These are phyloP conservation scores for Podospora sp. DNA, from an alignment of 495 filamentous ascomycete genomes.

Conservation along the genomic window DNA sequence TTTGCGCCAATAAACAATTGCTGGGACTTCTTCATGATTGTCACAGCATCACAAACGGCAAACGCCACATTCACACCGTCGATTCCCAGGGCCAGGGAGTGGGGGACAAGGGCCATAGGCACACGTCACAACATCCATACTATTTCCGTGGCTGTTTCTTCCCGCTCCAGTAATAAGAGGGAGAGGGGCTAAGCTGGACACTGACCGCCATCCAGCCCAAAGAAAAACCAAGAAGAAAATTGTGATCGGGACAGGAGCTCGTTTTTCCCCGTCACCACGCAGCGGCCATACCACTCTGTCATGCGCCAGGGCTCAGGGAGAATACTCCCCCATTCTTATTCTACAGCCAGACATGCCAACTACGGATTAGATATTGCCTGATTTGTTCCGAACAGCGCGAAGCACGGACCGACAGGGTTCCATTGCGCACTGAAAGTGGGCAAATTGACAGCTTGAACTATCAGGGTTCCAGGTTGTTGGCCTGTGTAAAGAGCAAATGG, in stretches of 20 bases:
- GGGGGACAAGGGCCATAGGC: background rate
- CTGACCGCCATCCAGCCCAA: background rate
- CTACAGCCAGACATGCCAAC: too few relatives aligned
- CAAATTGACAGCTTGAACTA: background rate
- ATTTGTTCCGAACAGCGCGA: background rate
- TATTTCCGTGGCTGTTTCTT: background rate
- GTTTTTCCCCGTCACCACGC: background rate
- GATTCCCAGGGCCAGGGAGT: background rate
- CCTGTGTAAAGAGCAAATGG: background rate
- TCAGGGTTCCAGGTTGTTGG: background rate
- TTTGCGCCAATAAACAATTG: background rate
- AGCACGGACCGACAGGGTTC: background rate
- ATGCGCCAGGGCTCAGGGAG: too few relatives aligned
- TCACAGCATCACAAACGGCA: background rate
- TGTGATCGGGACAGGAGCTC: too few relatives aligned
- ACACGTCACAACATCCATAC: background rate
- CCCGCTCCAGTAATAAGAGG: background rate
- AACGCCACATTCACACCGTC: constrained; percentile 1
- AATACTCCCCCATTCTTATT: too few relatives aligned
- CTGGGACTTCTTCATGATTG: background rate
- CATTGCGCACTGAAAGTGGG: background rate
- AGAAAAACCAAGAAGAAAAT: background rate
- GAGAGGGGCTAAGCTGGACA: background rate
- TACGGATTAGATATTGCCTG: too few relatives aligned
- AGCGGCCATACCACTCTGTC: too few relatives aligned